Percentiles rank a stretch among this genome's conserved stretches.
Conservation (phyloP, 148 eudicot genomes). For the Amaranthus palmeri region DNA sequence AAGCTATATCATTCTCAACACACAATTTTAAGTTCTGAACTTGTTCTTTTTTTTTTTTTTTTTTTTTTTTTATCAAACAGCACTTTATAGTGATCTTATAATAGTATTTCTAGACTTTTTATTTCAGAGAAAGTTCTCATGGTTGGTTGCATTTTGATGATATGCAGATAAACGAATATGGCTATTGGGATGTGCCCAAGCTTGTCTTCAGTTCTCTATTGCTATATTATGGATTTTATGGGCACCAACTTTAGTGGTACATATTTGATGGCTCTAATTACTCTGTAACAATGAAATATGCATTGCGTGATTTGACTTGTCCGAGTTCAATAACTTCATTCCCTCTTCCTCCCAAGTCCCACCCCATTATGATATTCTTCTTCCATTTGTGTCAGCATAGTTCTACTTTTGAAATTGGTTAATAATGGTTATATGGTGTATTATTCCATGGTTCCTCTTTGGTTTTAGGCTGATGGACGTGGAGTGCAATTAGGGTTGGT, state of each 20-base stretch:
- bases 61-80: too few relatives aligned
- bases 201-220: conserved; percentile 69
- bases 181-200: conserved; percentile 72
- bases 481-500: conserved; percentile 75
- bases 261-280: conserved; percentile 5
- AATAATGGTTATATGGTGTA: conserved; percentile 1
- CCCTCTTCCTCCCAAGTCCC: conserved; percentile 3
- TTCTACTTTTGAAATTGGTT: neutral
- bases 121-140: neutral
- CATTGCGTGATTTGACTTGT: neutral
- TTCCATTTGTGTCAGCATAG: too few relatives aligned
- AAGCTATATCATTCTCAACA: too few relatives aligned
- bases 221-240: conserved; percentile 82
- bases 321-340: neutral
- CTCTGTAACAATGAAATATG: neutral
- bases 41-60: too few relatives aligned
- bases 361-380: neutral
- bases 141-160: neutral
- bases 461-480: conserved; percentile 87
- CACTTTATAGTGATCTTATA: neutral
- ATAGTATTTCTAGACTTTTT: neutral
- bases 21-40: too few relatives aligned
- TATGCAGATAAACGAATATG: conserved; percentile 69
- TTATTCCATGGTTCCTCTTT: conserved; percentile 6
- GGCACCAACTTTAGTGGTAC: conserved; percentile 88